A percentile compares a stretch with the other conserved stretches of the same genome.
Evolutionary conservation across 768 basidiomycete species (phyloP).

Genomic region (Dacryopinax primogenitus): DNA sequence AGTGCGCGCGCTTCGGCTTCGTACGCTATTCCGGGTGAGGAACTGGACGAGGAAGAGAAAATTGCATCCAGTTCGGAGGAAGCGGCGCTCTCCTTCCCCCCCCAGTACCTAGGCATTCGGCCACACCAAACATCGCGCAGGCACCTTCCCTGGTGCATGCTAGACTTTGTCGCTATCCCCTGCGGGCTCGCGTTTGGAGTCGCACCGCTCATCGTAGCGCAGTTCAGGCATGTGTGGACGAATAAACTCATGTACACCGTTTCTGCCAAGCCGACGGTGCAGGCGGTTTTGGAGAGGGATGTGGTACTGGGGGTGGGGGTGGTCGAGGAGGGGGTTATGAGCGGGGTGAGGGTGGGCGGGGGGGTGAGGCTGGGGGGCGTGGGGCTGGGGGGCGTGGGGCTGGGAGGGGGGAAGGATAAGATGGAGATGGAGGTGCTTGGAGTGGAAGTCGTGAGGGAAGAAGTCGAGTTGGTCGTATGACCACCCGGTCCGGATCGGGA

Average conservation of each 20-base stretch:
- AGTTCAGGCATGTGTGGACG: conserved; percentile 23
- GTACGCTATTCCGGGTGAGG: conserved; percentile 15
- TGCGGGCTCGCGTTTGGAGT: conserved; percentile 21
- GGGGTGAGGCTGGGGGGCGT: too few relatives aligned
- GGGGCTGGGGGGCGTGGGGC: too few relatives aligned
- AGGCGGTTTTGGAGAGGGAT: not conserved
- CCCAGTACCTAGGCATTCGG: conserved; percentile 10
- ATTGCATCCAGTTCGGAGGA: conserved; percentile 3
- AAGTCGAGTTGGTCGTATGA: not conserved
- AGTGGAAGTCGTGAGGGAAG: not conserved
- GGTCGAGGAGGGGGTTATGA: not conserved
- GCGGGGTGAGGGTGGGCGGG: too few relatives aligned
- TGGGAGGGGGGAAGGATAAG: too few relatives aligned
- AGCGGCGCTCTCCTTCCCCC: conserved; percentile 8
- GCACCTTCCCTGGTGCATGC: conserved; percentile 1
- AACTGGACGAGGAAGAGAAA: not conserved
- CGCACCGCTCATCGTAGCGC: conserved; percentile 22
- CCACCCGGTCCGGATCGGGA: not conserved
- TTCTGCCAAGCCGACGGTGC: conserved; percentile 12
- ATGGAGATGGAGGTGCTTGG: conserved; percentile 3
- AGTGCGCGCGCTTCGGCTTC: conserved; percentile 15
- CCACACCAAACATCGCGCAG: conserved; percentile 10
- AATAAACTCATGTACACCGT: conserved; percentile 17
- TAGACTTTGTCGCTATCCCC: conserved; percentile 21
- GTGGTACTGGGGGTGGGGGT: not conserved